A percentile compares a stretch with the other conserved stretches of the same genome.
Conservation (phyloP, 305 asterid species). For the Fraxinus dipetala region DNA sequence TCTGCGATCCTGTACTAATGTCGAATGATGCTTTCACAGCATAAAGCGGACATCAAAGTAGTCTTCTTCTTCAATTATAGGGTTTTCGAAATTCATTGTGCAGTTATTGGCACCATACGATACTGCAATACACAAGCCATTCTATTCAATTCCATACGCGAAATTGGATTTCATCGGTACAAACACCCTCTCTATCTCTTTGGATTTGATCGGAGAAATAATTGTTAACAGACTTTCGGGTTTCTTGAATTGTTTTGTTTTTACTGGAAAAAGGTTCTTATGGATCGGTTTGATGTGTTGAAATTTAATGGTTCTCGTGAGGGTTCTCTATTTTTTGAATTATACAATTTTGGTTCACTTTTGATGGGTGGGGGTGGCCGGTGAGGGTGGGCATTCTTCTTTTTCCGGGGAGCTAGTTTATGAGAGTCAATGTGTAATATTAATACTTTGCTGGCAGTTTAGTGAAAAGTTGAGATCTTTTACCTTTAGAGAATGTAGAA, state of each 20-base stretch:
- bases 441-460: neutral
- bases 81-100: constrained; percentile 26
- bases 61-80: constrained; percentile 33
- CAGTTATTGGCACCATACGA: neutral
- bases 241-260: neutral
- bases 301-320: neutral
- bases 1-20: constrained; percentile 8
- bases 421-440: neutral
- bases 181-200: neutral
- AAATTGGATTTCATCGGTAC: neutral
- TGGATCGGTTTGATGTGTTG: constrained; percentile 31
- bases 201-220: constrained; percentile 27
- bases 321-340: neutral
- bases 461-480: neutral
- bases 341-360: constrained; percentile 8
- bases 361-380: neutral
- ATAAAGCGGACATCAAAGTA: constrained; percentile 35
- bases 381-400: neutral
- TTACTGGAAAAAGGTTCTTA: constrained; percentile 8
- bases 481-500: neutral
- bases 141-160: neutral
- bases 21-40: constrained; percentile 43
- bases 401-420: neutral
- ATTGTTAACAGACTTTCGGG: constrained; percentile 19
- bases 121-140: neutral